Base-by-base conservation (phyloP, 768 basidiomycete species). In the Collybia sordida region DNA sequence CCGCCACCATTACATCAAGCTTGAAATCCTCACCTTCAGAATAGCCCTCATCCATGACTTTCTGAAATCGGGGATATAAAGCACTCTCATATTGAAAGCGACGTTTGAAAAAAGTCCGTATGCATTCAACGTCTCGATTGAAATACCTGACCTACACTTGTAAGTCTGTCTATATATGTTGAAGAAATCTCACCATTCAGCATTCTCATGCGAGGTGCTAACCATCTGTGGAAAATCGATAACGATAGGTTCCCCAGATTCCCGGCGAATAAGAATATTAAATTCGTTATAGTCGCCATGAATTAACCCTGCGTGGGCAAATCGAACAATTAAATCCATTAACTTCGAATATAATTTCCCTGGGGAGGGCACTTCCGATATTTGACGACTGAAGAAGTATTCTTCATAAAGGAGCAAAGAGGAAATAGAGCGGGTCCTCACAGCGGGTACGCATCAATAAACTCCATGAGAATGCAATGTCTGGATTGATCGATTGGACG, bases 141-240 rank as follows among this genome's bases (percentile, higher is more conserved):
- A 99, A 99, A 72, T 97, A 99, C 92, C 95, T 96, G 54, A 49
- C n/a, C n/a, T 50, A n/a, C 31, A 12, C 11, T 11, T 14, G 11
- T 31, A 12, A 23, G 55, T 40, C 7, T 28, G 47, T 52, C 25
- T 49, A 51, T 45, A 48, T 45, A 41, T 11, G 17, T n/a, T 41
- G 41, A 47, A 51, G 1, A 28, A 37, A 31, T 57, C 84, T 67
- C 58, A 93, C 93, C 89, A 97, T 73, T 98, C 97, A 4, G 97
- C 97, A 65, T 99, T 97, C 60, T 85, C 83, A 57, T 99, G 97
- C 41, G 93, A 90, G 22, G 91, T 95, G 75, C 90, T 93, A 68
- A 98, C 93, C 96, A 98, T 98, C 73, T 99, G 97, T 6, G 97
- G 97, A 66, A 99, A 99, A 72, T 99, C 97, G 59, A 99, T 99